Evolutionary conservation across 2,329 filamentous ascomycete genomes (phyloP).

Genomic region (Plenodomus lindquistii): DNA sequence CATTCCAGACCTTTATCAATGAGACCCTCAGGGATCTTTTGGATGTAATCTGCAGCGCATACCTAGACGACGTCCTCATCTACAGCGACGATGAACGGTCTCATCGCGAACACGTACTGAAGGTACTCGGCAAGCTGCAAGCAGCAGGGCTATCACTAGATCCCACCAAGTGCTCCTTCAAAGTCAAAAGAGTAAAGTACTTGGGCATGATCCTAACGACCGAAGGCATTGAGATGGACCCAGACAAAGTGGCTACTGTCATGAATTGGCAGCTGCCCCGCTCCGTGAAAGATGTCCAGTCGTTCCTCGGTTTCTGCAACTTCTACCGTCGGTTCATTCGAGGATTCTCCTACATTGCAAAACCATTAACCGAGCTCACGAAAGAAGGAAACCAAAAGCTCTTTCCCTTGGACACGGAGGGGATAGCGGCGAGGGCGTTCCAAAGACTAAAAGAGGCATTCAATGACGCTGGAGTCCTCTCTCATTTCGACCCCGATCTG

Average conservation of each 20-base stretch:
- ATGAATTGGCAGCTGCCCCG: slow-evolving; percentile 21
- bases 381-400: not conserved
- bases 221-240: slow-evolving; percentile 3
- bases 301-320: slow-evolving; percentile 40
- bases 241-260: slow-evolving; percentile 15
- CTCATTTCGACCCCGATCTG: slow-evolving; percentile 16
- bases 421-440: slow-evolving; percentile 5
- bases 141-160: not conserved
- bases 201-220: slow-evolving; percentile 3
- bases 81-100: slow-evolving; percentile 5
- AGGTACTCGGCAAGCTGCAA: not conserved
- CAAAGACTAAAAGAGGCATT: slow-evolving; percentile 15
- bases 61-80: slow-evolving; percentile 31
- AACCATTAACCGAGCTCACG: slow-evolving; percentile 4
- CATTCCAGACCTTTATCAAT: slow-evolving; percentile 28
- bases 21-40: slow-evolving; percentile 17
- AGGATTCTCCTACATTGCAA: slow-evolving; percentile 5
- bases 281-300: slow-evolving; percentile 19
- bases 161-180: slow-evolving; percentile 11
- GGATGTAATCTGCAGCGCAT: slow-evolving; percentile 21
- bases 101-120: slow-evolving; percentile 1
- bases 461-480: slow-evolving; percentile 14
- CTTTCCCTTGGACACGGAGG: not conserved
- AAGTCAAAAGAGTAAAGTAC: slow-evolving; percentile 5
- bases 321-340: slow-evolving; percentile 40